phyloP scores from a whole-genome alignment of 139 green algal genomes.

The Auxenochlorella pyrenoidosa region DNA sequence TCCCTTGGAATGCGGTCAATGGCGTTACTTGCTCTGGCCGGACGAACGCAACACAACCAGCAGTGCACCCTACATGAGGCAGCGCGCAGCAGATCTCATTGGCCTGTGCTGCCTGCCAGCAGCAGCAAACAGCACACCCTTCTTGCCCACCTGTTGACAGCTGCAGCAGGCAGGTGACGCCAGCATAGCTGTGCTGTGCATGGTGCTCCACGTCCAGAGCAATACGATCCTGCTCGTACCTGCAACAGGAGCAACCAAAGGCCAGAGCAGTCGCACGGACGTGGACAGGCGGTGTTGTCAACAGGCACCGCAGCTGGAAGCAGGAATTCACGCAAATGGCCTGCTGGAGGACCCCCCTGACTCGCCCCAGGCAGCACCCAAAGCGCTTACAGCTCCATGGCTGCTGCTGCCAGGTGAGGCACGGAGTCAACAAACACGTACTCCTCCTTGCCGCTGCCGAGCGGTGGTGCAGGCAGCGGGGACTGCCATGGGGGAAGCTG shows the following conservation, averaged over 20 bases:
- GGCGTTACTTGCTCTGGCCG: no score
- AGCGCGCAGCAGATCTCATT: no score
- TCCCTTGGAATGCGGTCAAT: no score
- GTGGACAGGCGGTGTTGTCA: not conserved
- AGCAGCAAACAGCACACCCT: not conserved
- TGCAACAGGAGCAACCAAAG: not conserved
- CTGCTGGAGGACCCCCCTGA: no score
- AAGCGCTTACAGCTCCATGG: constrained; percentile 25
- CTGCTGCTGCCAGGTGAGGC: constrained; percentile 39
- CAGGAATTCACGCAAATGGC: no score
- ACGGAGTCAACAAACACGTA: constrained; percentile 44
- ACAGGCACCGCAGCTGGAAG: not conserved
- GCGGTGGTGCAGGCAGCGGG: not conserved
- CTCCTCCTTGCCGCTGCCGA: constrained; percentile 1
- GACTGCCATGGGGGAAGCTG: not conserved
- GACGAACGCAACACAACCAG: not conserved
- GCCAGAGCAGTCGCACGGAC: no score
- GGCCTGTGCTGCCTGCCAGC: not conserved
- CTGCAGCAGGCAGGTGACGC: constrained; percentile 82
- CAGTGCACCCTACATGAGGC: not conserved
- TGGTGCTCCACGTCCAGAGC: constrained; percentile 81
- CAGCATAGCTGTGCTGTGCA: constrained; percentile 65
- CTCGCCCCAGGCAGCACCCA: not conserved
- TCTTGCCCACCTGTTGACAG: constrained; percentile 59
- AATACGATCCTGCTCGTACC: constrained; percentile 33